These are phyloP conservation scores for Saccharata proteae DNA, from an alignment of 2,329 filamentous ascomycete genomes.

Conservation along the genomic window DNA sequence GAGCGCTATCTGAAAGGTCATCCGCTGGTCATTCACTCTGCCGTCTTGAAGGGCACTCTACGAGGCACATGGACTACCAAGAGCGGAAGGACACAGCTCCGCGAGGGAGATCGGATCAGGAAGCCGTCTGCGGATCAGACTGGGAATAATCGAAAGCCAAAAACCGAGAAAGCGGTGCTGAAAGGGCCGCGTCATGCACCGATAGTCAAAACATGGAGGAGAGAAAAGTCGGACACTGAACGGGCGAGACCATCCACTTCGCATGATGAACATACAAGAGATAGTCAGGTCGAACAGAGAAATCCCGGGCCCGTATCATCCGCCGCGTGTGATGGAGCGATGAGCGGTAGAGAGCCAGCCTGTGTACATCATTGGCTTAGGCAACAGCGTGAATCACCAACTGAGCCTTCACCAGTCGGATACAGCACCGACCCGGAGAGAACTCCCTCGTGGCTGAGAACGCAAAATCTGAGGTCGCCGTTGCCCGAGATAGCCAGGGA, in stretches of 20 bases:
- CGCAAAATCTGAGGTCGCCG: no score
- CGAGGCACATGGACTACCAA: no score
- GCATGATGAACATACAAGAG: no score
- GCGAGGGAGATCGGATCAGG: no score
- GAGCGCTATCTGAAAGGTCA: conserved; percentile 46
- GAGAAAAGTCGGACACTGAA: not conserved
- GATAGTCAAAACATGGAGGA: no score
- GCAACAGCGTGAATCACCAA: no score
- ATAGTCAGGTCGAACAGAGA: not conserved
- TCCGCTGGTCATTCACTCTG: conserved; percentile 46
- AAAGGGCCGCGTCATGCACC: not conserved
- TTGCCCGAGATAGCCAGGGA: no score
- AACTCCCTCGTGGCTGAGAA: no score
- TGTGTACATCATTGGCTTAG: no score
- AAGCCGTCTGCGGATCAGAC: not conserved
- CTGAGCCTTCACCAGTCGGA: no score
- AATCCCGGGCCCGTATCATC: not conserved
- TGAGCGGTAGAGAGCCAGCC: not conserved
- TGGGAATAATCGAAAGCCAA: not conserved
- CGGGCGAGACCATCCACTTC: not conserved
- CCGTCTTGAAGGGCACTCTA: conserved; percentile 49
- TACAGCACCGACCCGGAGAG: no score
- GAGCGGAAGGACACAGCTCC: no score
- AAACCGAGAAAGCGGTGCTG: not conserved
- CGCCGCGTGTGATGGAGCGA: not conserved